Conservation (phyloP, 768 basidiomycete genomes). For the Tephrocybe sp. region DNA sequence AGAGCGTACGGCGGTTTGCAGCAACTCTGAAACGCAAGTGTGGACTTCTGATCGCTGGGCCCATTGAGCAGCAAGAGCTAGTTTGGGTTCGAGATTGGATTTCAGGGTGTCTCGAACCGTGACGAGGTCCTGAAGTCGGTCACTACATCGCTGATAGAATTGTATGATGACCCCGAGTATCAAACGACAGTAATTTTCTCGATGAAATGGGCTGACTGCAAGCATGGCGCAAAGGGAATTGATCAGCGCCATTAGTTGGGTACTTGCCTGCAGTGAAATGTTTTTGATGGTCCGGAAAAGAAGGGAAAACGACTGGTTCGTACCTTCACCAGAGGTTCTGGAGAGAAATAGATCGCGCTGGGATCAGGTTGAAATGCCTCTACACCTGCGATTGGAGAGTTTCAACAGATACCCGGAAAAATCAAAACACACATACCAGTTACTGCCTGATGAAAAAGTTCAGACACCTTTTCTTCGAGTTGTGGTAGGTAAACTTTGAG, state of each 20-base stretch:
- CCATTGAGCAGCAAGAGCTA: slow-evolving; percentile 75
- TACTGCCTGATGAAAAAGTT: slow-evolving; percentile 83
- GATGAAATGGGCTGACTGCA: slow-evolving; percentile 87
- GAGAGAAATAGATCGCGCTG: slow-evolving; percentile 57
- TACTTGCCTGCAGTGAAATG: slow-evolving; percentile 56
- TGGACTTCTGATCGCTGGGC: slow-evolving; percentile 82
- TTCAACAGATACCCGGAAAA: background rate
- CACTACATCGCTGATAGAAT: slow-evolving; percentile 92
- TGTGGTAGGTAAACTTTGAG: slow-evolving; percentile 91
- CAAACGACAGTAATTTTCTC: slow-evolving; percentile 90
- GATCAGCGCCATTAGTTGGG: slow-evolving; percentile 82
- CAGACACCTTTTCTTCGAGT: slow-evolving; percentile 88
- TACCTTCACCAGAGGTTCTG: slow-evolving; percentile 80
- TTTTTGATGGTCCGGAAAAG: background rate
- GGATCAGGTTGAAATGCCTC: slow-evolving; percentile 89
- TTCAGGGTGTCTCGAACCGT: slow-evolving; percentile 33
- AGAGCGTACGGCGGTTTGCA: slow-evolving; percentile 46
- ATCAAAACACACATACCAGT: slow-evolving; percentile 44
- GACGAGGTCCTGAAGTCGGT: slow-evolving; percentile 77
- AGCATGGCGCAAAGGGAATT: slow-evolving; percentile 93
- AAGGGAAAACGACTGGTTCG: slow-evolving; percentile 3
- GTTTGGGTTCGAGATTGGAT: slow-evolving; percentile 38
- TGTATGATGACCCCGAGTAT: slow-evolving; percentile 93
- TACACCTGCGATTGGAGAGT: slow-evolving; percentile 44
- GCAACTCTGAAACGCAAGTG: slow-evolving; percentile 67